Conservation (phyloP, 257 asterid genomes). For the Solanum clarkiae region DNA sequence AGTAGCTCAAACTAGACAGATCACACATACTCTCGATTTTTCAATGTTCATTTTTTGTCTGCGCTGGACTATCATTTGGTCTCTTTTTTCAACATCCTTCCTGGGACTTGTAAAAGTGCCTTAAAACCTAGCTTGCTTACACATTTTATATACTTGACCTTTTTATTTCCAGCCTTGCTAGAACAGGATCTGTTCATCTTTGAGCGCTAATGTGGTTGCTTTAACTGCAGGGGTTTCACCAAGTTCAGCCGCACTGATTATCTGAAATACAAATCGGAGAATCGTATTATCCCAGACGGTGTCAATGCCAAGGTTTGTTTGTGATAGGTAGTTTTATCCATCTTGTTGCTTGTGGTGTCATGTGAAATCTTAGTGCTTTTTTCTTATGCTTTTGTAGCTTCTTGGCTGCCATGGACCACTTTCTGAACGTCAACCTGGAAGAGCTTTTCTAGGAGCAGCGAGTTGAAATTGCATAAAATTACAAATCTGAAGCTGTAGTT, state of each 20-base stretch:
- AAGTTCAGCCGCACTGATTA: conserved; percentile 6
- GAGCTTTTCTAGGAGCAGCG: conserved; percentile 15
- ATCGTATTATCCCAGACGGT: conserved; percentile 5
- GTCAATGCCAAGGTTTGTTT: conserved; percentile 13
- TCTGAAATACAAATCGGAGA: conserved; percentile 2
- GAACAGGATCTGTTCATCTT: not conserved
- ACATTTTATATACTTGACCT: not conserved
- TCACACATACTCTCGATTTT: not conserved
- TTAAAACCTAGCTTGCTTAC: not conserved
- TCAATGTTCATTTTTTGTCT: not conserved
- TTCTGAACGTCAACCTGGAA: conserved; percentile 31
- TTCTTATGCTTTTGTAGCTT: conserved; percentile 9
- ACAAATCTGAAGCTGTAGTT: not conserved
- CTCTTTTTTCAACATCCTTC: not conserved
- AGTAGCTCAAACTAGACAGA: not conserved
- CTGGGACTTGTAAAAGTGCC: not conserved
- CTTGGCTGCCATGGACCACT: conserved; percentile 36
- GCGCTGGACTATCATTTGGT: not conserved
- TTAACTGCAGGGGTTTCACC: conserved; percentile 10
- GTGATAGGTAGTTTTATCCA: not conserved
- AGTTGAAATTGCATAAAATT: not conserved
- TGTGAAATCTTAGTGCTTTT: not conserved
- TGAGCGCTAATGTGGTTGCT: not conserved
- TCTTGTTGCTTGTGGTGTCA: not conserved
- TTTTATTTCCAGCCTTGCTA: not conserved